Base-by-base conservation (phyloP, 2,329 filamentous ascomycete genomes). In the Aspergillus caelatus region DNA sequence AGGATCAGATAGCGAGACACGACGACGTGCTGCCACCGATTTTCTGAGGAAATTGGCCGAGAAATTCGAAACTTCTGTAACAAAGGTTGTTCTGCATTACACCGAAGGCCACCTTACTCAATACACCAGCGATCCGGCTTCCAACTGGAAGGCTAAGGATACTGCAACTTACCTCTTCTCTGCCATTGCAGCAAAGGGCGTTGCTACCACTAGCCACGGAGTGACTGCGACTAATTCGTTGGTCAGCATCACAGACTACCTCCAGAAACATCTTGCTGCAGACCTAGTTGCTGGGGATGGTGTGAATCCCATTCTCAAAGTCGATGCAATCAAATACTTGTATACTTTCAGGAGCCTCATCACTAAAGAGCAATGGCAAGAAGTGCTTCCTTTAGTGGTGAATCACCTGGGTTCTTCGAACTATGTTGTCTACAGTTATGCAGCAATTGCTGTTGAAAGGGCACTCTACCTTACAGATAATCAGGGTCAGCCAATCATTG, bases 341-440 rank as follows among this genome's bases (percentile, higher is more conserved):
- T 97, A 99, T 83, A 92, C 91, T 52, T 99, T 99, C 88, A 91
- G 95, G 72, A 97, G 93, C 76, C 93, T 97, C 74, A 85, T 99
- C 65, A 94, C 93, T 21, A 92, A 92, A 76, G 89, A 94, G 39
- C 92, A 97, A 77, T 98, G 95, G 93, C 91, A 91, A 72, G 88
- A 90, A 62, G 94, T 94, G 1, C 92, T 99, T 74, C 91, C 92
- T 14, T 89, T 96, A 21, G 85, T 99, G 48, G 93, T 98, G 59
- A 92, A 95, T 74, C 96, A 97, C 75, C 84, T 99, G 69, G 92
- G 88, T 65, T 96, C 93, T 2, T 85, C 89, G 26, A 95, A 97
- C 78, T 98, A 97, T 72, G 95, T 98, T 62, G 93, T 98, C 46
- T 97, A 99, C 81, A 97, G 94, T 0, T 99, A 99, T 74, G 93